Evolutionary conservation across 148 eudicot genomes (phyloP).

Genomic region (Vaccinium darrowii): DNA sequence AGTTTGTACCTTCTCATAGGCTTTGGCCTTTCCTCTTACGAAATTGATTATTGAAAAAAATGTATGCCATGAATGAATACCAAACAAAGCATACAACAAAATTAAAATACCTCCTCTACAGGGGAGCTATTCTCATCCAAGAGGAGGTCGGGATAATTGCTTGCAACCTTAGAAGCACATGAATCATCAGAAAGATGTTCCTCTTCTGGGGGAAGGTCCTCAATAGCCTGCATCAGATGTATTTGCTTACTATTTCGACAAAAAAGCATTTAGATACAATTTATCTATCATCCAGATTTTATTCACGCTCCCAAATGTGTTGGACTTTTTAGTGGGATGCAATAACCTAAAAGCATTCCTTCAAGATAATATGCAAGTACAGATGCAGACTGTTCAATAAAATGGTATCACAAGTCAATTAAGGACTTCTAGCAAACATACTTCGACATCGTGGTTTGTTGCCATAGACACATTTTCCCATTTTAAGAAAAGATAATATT

Average conservation of each 20-base stretch:
- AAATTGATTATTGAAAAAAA: background rate
- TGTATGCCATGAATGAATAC: background rate
- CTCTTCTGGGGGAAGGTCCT: conserved; percentile 22
- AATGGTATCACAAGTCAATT: background rate
- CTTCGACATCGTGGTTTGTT: background rate
- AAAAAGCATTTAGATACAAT: background rate
- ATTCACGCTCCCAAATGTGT: background rate
- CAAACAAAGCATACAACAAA: background rate
- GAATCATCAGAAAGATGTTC: conserved; percentile 32
- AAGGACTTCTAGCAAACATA: background rate
- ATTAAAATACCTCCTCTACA: conserved; percentile 33
- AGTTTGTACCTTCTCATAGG: background rate
- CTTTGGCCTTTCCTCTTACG: background rate
- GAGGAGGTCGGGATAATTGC: conserved; percentile 29
- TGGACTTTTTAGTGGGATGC: background rate
- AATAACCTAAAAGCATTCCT: background rate
- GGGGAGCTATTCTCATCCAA: conserved; percentile 42
- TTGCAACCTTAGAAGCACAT: conserved; percentile 41
- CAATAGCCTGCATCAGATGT: conserved; percentile 31
- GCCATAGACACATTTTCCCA: background rate
- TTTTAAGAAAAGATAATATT: background rate
- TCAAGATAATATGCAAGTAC: conserved; percentile 1
- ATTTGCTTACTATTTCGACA: background rate
- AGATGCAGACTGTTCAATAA: background rate
- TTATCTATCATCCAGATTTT: background rate